Evolutionary conservation across 2,329 filamentous ascomycete genomes (phyloP).

Genomic region (Hymenoscyphus salicellus): DNA sequence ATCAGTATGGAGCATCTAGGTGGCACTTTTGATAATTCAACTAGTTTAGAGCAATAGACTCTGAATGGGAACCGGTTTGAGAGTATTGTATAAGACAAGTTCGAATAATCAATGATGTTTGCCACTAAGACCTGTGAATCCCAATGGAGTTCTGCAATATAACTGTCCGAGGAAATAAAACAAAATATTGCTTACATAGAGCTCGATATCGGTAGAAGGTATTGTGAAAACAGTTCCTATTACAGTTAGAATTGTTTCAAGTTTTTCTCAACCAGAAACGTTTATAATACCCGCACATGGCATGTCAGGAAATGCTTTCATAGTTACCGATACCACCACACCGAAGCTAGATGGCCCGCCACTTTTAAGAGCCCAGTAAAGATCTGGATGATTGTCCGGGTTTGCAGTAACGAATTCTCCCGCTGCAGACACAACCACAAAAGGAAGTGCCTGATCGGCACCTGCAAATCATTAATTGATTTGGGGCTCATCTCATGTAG

Average conservation of each 20-base stretch:
- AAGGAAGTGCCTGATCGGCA: background rate
- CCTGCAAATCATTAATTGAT: background rate
- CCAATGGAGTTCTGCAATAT: background rate
- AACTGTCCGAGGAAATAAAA: background rate
- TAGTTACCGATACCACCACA: background rate
- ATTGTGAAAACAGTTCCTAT: background rate
- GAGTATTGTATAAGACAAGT: background rate
- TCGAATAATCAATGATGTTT: too few species aligned
- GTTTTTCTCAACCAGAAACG: background rate
- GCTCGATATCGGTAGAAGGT: background rate
- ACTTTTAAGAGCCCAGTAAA: background rate
- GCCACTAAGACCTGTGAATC: too few species aligned
- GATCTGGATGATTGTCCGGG: background rate
- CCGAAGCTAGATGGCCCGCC: background rate
- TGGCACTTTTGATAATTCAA: too few species aligned
- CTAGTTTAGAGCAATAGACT: too few species aligned
- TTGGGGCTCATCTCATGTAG: background rate
- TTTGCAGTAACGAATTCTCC: background rate
- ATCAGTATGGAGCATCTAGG: background rate
- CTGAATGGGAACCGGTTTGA: too few species aligned
- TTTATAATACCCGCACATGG: constrained; percentile 3
- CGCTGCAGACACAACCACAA: background rate
- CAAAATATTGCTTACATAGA: background rate
- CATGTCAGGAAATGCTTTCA: background rate
- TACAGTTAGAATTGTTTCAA: background rate